Percentiles rank a stretch among this genome's conserved stretches.
phyloP scores from a whole-genome alignment of 257 asterid genomes.

The Catharanthus roseus region DNA sequence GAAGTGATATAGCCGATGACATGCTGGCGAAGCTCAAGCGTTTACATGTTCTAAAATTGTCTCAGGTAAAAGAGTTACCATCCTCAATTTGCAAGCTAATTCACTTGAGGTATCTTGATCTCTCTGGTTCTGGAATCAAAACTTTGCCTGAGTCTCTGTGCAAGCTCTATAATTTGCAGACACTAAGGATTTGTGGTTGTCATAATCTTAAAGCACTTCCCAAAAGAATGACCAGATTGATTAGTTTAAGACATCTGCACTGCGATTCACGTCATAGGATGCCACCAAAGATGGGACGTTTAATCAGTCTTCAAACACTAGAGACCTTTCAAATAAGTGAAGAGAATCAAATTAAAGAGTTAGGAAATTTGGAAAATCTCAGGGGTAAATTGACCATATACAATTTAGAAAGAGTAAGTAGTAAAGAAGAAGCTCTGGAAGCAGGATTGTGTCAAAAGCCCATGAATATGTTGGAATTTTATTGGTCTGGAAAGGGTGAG shows the following conservation, averaged over 20 bases:
- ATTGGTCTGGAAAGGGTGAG: constrained; percentile 11
- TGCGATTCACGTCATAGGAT: neutral
- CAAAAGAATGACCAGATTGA: constrained; percentile 5
- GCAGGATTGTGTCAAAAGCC: constrained; percentile 21
- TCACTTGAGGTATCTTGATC: constrained; percentile 26
- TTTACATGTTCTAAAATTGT: constrained; percentile 13
- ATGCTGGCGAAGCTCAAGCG: constrained; percentile 12
- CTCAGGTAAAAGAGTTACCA: neutral
- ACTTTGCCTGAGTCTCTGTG: constrained; percentile 15
- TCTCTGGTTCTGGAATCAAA: neutral
- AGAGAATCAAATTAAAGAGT: constrained; percentile 20
- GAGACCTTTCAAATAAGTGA: constrained; percentile 4
- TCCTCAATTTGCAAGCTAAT: constrained; percentile 11
- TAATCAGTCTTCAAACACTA: constrained; percentile 21
- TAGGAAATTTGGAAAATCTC: constrained; percentile 19
- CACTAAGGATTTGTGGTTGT: neutral
- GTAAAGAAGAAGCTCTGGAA: constrained; percentile 17
- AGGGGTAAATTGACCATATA: constrained; percentile 13
- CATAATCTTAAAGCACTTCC: constrained; percentile 1
- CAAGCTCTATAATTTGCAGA: constrained; percentile 27
- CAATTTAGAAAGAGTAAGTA: constrained; percentile 19
- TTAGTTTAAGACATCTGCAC: constrained; percentile 25
- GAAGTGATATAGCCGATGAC: neutral
- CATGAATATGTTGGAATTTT: constrained; percentile 13
- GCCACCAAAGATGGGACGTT: constrained; percentile 18